Percentiles rank a stretch among this genome's conserved stretches.
Conservation (phyloP, 2,329 filamentous ascomycete genomes). For the Coniochaeta sp. region DNA sequence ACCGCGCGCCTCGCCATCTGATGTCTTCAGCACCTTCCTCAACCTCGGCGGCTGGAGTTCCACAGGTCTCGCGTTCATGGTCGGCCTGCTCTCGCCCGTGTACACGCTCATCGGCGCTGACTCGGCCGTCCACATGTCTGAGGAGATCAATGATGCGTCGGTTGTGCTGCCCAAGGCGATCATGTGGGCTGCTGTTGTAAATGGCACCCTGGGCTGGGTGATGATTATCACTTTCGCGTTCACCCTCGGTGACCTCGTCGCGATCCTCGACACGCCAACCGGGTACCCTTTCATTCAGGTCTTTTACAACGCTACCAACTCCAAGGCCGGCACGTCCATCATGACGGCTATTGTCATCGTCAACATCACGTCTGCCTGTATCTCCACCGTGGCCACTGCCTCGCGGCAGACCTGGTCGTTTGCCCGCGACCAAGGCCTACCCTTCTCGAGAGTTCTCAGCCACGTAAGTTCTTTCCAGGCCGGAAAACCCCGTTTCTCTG, state of each 20-base stretch:
- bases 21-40: constrained; percentile 37
- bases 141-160: constrained; percentile 29
- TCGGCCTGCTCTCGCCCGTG: constrained; percentile 34
- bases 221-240: constrained; percentile 31
- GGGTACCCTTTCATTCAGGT: constrained; percentile 54
- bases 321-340: constrained; percentile 37
- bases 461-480: constrained; percentile 20
- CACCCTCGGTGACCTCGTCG: constrained; percentile 23
- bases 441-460: constrained; percentile 30
- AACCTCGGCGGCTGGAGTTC: constrained; percentile 41
- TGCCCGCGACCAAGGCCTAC: constrained; percentile 38
- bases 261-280: constrained; percentile 27
- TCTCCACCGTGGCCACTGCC: constrained; percentile 49
- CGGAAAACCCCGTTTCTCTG: too few relatives aligned
- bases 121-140: constrained; percentile 27
- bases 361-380: constrained; percentile 39
- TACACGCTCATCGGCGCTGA: constrained; percentile 28
- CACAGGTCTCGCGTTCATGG: constrained; percentile 36
- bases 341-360: constrained; percentile 44
- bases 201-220: constrained; percentile 27
- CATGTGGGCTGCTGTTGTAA: constrained; percentile 24
- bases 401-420: constrained; percentile 51
- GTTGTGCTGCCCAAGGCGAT: constrained; percentile 28
- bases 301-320: constrained; percentile 43
- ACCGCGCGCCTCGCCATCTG: constrained; percentile 10